phyloP scores from a whole-genome alignment of 352 stramenopile species.

The Pythium aphanidermatum region DNA sequence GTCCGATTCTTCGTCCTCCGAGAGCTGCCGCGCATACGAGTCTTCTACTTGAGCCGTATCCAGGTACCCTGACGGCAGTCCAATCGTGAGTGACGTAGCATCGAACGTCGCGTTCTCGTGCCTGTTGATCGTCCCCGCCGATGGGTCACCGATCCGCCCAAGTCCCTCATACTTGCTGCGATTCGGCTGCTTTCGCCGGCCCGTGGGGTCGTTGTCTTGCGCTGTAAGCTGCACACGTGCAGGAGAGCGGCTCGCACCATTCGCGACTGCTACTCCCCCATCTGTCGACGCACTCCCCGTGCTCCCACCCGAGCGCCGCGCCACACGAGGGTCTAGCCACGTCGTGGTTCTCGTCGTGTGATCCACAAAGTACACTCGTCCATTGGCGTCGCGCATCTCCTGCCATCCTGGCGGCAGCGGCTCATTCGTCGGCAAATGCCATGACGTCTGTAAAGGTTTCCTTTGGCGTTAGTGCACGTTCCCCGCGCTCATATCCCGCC shows the following conservation, averaged over 20 bases:
- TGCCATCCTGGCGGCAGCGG: slow-evolving; percentile 72
- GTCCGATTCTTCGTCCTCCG: slow-evolving; percentile 14
- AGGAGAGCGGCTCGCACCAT: background rate
- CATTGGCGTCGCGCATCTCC: slow-evolving; percentile 66
- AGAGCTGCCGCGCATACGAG: slow-evolving; percentile 5
- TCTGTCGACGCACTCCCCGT: background rate
- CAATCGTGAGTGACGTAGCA: slow-evolving; percentile 13
- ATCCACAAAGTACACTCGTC: slow-evolving; percentile 80
- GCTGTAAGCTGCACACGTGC: background rate
- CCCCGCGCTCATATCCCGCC: too few relatives aligned
- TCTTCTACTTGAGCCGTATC: background rate
- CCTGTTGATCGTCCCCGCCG: background rate
- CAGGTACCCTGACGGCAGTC: slow-evolving; percentile 3
- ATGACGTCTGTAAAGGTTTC: slow-evolving; percentile 78
- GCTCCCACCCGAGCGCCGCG: background rate
- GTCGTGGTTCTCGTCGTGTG: slow-evolving; percentile 69
- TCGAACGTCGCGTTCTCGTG: slow-evolving; percentile 1
- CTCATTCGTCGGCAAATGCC: slow-evolving; percentile 60
- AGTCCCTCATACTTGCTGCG: slow-evolving; percentile 10
- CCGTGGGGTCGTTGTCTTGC: background rate
- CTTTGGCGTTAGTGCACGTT: too few relatives aligned
- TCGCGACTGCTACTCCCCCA: background rate
- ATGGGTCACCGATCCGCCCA: slow-evolving; percentile 2
- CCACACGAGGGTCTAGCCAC: slow-evolving; percentile 75
- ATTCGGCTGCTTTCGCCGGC: background rate